phyloP scores from a whole-genome alignment of 768 basidiomycete genomes.

The Megacollybia marginata region DNA sequence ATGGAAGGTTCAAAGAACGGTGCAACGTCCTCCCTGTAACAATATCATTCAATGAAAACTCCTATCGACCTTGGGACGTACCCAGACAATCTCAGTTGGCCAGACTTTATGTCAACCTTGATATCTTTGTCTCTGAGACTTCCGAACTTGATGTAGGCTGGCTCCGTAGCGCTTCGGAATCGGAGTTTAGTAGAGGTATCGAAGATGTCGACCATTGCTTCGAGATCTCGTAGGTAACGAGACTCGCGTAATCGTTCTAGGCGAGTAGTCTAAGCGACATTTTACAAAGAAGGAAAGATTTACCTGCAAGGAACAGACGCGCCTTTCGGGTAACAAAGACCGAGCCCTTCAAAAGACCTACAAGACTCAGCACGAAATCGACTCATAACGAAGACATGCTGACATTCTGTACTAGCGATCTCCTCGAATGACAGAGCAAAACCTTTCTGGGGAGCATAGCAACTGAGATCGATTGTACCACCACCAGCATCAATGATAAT shows the following conservation, averaged over 20 bases:
- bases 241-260: slow-evolving; percentile 34
- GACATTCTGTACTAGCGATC: slow-evolving; percentile 38
- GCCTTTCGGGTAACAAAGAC: slow-evolving; percentile 43
- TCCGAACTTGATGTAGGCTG: slow-evolving; percentile 42
- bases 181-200: slow-evolving; percentile 40
- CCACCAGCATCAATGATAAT: slow-evolving; percentile 58
- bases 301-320: slow-evolving; percentile 30
- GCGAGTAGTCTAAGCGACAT: background rate
- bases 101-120: slow-evolving; percentile 32
- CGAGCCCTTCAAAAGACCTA: slow-evolving; percentile 44
- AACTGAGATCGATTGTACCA: slow-evolving; percentile 54
- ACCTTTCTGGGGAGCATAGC: slow-evolving; percentile 35
- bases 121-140: slow-evolving; percentile 32
- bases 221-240: slow-evolving; percentile 32
- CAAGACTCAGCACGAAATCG: background rate
- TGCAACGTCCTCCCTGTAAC: slow-evolving; percentile 23
- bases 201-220: slow-evolving; percentile 33
- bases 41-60: background rate
- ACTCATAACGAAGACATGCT: slow-evolving; percentile 3
- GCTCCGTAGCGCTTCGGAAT: slow-evolving; percentile 30
- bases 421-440: slow-evolving; percentile 32
- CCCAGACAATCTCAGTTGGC: slow-evolving; percentile 37
- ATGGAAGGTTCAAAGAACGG: slow-evolving; percentile 26
- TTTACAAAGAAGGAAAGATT: background rate
- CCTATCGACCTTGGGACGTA: slow-evolving; percentile 1